These are phyloP conservation scores for Xylariaceae sp. DNA, from an alignment of 2,329 filamentous ascomycete genomes.

Conservation along the genomic window DNA sequence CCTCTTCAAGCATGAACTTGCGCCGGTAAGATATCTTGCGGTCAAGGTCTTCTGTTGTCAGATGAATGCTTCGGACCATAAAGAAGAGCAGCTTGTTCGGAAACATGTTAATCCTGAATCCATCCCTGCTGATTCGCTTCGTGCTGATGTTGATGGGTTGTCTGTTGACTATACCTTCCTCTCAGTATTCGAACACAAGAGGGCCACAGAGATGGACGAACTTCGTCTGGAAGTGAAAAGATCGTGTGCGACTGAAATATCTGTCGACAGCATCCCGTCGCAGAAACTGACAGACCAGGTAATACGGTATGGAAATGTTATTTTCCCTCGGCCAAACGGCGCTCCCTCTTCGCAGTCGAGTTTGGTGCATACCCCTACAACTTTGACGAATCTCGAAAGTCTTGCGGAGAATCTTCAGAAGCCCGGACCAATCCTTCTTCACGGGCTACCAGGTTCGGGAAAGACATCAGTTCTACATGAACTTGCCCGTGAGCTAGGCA, in stretches of 20 bases:
- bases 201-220: slow-evolving; percentile 43
- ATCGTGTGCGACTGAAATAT: slow-evolving; percentile 17
- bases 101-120: slow-evolving; percentile 55
- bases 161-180: slow-evolving; percentile 74
- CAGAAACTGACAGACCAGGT: slow-evolving; percentile 55
- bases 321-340: slow-evolving; percentile 60
- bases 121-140: slow-evolving; percentile 44
- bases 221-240: slow-evolving; percentile 38
- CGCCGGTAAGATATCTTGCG: slow-evolving; percentile 70
- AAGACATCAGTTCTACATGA: slow-evolving; percentile 86
- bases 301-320: slow-evolving; percentile 57
- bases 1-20: slow-evolving; percentile 57
- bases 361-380: slow-evolving; percentile 68
- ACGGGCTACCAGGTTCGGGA: slow-evolving; percentile 78
- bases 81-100: slow-evolving; percentile 65
- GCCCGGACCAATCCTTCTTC: slow-evolving; percentile 68
- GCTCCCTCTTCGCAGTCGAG: slow-evolving; percentile 42
- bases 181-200: slow-evolving; percentile 52
- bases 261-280: slow-evolving; percentile 23
- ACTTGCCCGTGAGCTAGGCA: slow-evolving; percentile 72
- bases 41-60: slow-evolving; percentile 75
- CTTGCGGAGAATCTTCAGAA: slow-evolving; percentile 64
- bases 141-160: slow-evolving; percentile 69
- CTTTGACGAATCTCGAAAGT: slow-evolving; percentile 62
- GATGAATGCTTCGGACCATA: slow-evolving; percentile 73